These are phyloP conservation scores for Gyromitra esculenta DNA, from an alignment of 2,329 filamentous ascomycete species.

Conservation along the genomic window DNA sequence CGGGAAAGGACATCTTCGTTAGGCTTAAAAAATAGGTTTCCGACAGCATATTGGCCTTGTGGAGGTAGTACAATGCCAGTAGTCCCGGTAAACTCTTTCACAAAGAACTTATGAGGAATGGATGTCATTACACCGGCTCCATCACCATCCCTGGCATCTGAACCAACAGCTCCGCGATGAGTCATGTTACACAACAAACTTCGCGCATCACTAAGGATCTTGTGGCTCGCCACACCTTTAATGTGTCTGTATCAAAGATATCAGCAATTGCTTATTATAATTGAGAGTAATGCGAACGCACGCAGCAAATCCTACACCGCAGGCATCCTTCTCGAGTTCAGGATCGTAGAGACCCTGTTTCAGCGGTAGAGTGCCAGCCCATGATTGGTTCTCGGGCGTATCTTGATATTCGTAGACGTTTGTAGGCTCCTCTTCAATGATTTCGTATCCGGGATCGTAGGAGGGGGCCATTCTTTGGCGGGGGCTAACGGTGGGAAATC, in stretches of 20 bases:
- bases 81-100: conserved; percentile 97
- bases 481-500: conserved; percentile 10
- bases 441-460: conserved; percentile 59
- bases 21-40: conserved; percentile 98
- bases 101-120: conserved; percentile 96
- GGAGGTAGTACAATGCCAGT: conserved; percentile 86
- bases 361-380: conserved; percentile 93
- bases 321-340: conserved; percentile 96
- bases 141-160: conserved; percentile 96
- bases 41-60: conserved; percentile 92
- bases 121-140: conserved; percentile 99
- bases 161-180: conserved; percentile 97
- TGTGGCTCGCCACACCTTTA: conserved; percentile 96
- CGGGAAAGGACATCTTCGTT: conserved; percentile 88
- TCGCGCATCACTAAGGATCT: conserved; percentile 97
- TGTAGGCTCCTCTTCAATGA: conserved; percentile 67
- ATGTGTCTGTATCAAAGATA: conserved; percentile 74
- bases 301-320: conserved; percentile 99
- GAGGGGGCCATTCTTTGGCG: conserved; percentile 51
- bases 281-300: conserved; percentile 64
- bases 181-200: conserved; percentile 99
- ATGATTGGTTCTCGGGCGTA: conserved; percentile 81
- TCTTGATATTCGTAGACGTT: conserved; percentile 84
- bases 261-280: conserved; percentile 14
- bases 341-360: conserved; percentile 99